These are phyloP conservation scores for Picea glauca DNA, from an alignment of 75 land plant genomes.

Conservation along the genomic window DNA sequence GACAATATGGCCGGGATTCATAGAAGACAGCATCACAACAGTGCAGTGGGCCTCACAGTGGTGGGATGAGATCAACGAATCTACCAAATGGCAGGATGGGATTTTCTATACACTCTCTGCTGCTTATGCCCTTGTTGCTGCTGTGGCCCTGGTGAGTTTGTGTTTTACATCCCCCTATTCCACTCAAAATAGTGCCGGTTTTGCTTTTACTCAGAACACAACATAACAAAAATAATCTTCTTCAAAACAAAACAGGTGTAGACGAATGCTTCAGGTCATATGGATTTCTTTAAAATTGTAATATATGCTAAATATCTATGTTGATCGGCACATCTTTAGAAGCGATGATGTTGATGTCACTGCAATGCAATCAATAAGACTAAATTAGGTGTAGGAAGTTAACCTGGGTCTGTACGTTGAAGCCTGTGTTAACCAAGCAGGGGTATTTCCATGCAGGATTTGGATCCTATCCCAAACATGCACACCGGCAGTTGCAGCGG, in stretches of 20 bases:
- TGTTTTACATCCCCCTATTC: not conserved
- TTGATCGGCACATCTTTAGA: not conserved
- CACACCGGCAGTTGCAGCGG: no score
- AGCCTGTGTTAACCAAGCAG: no score
- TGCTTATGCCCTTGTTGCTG: constrained; percentile 73
- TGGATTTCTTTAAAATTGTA: not conserved
- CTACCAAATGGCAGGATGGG: constrained; percentile 75
- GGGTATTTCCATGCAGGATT: no score
- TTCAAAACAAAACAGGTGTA: not conserved
- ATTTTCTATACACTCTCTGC: constrained; percentile 72
- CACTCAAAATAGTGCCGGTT: not conserved
- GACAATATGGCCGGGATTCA: no score
- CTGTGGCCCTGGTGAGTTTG: constrained; percentile 62
- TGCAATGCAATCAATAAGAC: no score
- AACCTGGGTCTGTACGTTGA: no score
- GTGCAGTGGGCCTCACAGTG: no score
- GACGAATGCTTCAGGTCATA: not conserved
- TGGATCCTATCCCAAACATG: no score
- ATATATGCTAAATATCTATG: not conserved
- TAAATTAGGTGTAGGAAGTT: no score
- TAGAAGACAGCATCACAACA: no score
- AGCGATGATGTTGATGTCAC: no score
- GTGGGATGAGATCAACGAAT: constrained; percentile 70
- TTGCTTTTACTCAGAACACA: not conserved
- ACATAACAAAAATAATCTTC: no score